Conservation (phyloP, 1,139 yeast species). For the Kluyveromyces marxianus region DNA sequence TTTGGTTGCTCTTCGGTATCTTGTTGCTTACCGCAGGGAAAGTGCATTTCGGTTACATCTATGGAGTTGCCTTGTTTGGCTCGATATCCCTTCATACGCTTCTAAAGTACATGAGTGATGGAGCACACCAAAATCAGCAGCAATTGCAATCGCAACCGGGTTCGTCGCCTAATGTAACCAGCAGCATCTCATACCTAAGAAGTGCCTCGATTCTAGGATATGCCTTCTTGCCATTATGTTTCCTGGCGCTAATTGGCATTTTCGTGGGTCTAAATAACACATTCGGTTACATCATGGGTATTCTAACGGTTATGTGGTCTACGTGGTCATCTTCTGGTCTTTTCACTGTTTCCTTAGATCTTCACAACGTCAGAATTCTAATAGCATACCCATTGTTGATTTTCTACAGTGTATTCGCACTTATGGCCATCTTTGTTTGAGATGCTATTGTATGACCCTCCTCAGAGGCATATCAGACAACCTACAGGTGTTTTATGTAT, state of each 20-base stretch:
- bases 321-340: slow-evolving; percentile 92
- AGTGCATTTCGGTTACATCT: slow-evolving; percentile 92
- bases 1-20: slow-evolving; percentile 84
- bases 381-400: slow-evolving; percentile 91
- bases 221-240: slow-evolving; percentile 83
- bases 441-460: neutral
- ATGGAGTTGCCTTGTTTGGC: slow-evolving; percentile 93
- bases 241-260: slow-evolving; percentile 67
- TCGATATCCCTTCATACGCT: slow-evolving; percentile 76
- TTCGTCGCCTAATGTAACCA: neutral
- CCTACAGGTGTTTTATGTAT: too few relatives aligned
- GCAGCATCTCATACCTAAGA: slow-evolving; percentile 19
- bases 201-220: slow-evolving; percentile 87
- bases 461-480: neutral
- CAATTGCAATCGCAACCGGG: neutral
- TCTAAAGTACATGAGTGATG: slow-evolving; percentile 65
- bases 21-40: slow-evolving; percentile 78
- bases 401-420: slow-evolving; percentile 89
- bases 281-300: slow-evolving; percentile 64
- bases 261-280: slow-evolving; percentile 61
- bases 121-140: neutral
- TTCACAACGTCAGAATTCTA: slow-evolving; percentile 79
- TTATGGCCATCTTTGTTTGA: slow-evolving; percentile 89
- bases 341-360: slow-evolving; percentile 75
- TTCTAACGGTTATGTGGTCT: slow-evolving; percentile 81